Conservation (phyloP, 2,329 filamentous ascomycete species). For the Fusarium scirpi region DNA sequence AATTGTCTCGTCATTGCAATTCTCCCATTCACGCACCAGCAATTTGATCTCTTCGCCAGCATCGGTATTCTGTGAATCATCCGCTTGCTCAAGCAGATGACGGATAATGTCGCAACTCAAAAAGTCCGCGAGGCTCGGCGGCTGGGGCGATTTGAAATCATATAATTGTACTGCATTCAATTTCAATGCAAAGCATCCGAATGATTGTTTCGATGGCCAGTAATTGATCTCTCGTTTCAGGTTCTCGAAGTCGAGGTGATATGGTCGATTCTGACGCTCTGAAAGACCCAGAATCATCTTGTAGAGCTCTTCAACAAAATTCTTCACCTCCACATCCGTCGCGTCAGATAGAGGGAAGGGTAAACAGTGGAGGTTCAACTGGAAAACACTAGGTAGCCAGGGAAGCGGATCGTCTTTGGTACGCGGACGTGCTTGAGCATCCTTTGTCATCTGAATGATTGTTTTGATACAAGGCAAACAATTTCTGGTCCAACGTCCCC, state of each 20-base stretch:
- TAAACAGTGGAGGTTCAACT: conserved; percentile 25
- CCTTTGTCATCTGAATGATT: conserved; percentile 33
- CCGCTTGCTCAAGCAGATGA: conserved; percentile 6
- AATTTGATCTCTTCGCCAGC: conserved; percentile 5
- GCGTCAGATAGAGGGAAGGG: conserved; percentile 21
- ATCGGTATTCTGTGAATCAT: background rate
- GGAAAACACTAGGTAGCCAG: conserved; percentile 31
- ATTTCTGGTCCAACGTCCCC: conserved; percentile 38
- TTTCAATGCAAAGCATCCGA: conserved; percentile 26
- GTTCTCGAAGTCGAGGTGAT: conserved; percentile 41
- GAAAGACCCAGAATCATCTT: conserved; percentile 27
- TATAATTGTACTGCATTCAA: background rate
- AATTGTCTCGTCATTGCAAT: conserved; percentile 12
- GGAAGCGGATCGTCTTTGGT: background rate
- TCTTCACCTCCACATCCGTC: conserved; percentile 3
- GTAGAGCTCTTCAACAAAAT: conserved; percentile 26
- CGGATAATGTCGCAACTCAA: conserved; percentile 36
- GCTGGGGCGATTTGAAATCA: background rate
- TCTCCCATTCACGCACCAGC: conserved; percentile 26
- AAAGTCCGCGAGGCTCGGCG: conserved; percentile 31
- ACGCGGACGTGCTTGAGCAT: background rate
- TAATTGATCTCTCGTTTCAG: conserved; percentile 26
- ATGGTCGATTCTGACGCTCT: conserved; percentile 26
- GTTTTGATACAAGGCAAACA: conserved; percentile 37
- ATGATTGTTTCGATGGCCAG: background rate